Conservation (phyloP, 257 asterid species). For the Solanum sparsipilum region DNA sequence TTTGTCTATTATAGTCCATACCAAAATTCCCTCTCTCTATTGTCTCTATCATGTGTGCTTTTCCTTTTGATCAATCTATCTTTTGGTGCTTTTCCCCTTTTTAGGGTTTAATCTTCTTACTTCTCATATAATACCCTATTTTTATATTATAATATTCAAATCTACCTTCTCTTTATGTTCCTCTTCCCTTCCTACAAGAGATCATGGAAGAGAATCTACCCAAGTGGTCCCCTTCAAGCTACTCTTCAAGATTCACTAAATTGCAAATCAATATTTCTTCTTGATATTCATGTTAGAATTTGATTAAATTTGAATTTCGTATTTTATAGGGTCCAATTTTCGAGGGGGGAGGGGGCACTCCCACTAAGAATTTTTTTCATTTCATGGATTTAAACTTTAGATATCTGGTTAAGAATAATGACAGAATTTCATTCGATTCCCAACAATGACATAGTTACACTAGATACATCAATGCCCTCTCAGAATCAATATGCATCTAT, state of each 20-base stretch:
- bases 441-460: not conserved
- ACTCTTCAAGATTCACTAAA: not conserved
- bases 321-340: not conserved
- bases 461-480: too few species aligned
- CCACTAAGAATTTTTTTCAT: not conserved
- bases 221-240: not conserved
- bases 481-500: too few species aligned
- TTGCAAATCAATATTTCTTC: not conserved
- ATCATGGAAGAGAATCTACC: not conserved
- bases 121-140: not conserved
- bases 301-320: too few species aligned
- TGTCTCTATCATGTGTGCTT: constrained; percentile 16
- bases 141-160: not conserved
- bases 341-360: not conserved
- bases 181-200: not conserved
- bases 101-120: constrained; percentile 23
- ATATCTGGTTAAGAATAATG: not conserved
- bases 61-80: constrained; percentile 64
- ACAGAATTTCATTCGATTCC: too few species aligned
- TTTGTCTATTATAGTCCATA: not conserved
- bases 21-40: not conserved
- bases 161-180: not conserved
- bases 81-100: constrained; percentile 64
- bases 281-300: too few species aligned
- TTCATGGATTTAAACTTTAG: too few species aligned